Percentiles rank a stretch among this genome's conserved stretches.
These are phyloP conservation scores for Candida piceae DNA, from an alignment of 805 yeast genomes.

Conservation along the genomic window DNA sequence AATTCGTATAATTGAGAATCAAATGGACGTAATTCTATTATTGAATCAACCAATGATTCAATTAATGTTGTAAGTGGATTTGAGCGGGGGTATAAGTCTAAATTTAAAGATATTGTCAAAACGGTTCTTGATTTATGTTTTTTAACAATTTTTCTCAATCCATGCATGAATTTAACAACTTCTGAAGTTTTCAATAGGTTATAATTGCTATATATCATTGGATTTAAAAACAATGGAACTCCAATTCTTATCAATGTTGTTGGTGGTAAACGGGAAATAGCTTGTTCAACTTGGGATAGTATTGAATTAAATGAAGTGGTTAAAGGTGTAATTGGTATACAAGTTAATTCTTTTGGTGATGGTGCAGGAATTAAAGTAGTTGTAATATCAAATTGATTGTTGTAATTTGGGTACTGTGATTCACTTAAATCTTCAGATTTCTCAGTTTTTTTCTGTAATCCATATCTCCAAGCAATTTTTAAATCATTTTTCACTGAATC, in stretches of 20 bases:
- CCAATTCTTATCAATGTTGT: constrained; percentile 54
- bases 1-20: constrained; percentile 64
- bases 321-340: constrained; percentile 36
- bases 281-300: constrained; percentile 37
- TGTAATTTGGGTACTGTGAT: constrained; percentile 46
- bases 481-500: constrained; percentile 38
- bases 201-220: constrained; percentile 60
- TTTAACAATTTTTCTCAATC: constrained; percentile 49
- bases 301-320: constrained; percentile 18
- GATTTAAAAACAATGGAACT: constrained; percentile 76
- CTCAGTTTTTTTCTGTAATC: constrained; percentile 37
- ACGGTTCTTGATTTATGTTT: constrained; percentile 34
- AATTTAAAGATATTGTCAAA: constrained; percentile 54
- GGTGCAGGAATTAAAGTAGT: constrained; percentile 66
- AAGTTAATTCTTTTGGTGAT: constrained; percentile 52
- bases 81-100: constrained; percentile 60
- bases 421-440: constrained; percentile 24
- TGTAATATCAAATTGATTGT: constrained; percentile 72
- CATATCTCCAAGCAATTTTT: constrained; percentile 95
- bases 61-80: constrained; percentile 42
- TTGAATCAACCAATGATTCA: constrained; percentile 61
- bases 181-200: constrained; percentile 31
- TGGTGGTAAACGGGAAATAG: constrained; percentile 36
- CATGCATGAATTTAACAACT: constrained; percentile 56
- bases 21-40: constrained; percentile 75